Evolutionary conservation across 192 early-diverging fungal species (phyloP), one percentile per base, ranked within the genome.

Genomic region (Mortierella antarctica): DNA sequence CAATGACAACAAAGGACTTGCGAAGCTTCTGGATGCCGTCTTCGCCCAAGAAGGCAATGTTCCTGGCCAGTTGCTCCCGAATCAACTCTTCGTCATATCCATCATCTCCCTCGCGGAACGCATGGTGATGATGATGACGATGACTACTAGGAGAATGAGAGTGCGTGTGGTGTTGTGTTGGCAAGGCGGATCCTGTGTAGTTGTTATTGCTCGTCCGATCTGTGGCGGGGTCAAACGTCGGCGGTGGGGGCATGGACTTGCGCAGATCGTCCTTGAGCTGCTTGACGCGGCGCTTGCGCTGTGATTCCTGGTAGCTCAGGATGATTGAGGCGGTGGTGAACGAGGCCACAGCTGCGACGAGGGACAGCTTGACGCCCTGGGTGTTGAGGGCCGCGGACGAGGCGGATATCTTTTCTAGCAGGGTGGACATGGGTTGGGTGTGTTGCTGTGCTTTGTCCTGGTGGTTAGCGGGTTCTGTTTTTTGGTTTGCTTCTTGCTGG

Each of bases 21-120:
- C 94, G 90, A 20, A 98, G 70, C 59, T 90, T 86, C 0, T 86
- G 69, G 44, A 95, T 87, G 5, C 94, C 94, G 20, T 93, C 91
- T 62, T 95, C 88, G 1, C 96, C 97, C 61, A 99, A 79, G 67
- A 99, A 98, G 2, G 90, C 94, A 71, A 93, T 91, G 83, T 96
- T 96, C 44, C 93, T 85, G 2, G 93, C 85, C 41, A 99, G 75
- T 73, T 98, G 96, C 70, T 98, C 95, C 20, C 89, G 82, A 15
- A 96, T 88, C 17, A 98, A 83, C 5, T 90, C 83, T 69, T 96
- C 95, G 41, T 90, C 87, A 49, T 67, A 64, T 0, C 4, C 51
- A 15, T 44, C 41, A n/a, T 46, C 42, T 21, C 47, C 20, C 6
- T 56, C 44, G 5, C 57, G 39, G 13, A 55, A 11, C 5, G 31